phyloP scores from a whole-genome alignment of 371 early-diverging fungal species.

The Coemansia sp. region DNA sequence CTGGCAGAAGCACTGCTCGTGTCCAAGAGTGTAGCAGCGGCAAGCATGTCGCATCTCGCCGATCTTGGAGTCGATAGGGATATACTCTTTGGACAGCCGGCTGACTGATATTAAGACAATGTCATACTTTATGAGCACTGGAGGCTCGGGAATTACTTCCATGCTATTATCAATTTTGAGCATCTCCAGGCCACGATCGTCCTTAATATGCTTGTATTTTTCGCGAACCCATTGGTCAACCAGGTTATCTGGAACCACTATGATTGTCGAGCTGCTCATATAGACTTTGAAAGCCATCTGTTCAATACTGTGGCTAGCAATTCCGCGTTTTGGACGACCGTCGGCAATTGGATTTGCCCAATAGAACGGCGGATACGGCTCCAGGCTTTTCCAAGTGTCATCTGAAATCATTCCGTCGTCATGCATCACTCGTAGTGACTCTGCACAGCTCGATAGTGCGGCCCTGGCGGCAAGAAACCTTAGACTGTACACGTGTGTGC shows the following conservation, averaged over 20 bases:
- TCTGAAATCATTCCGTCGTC: constrained; percentile 46
- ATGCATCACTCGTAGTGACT: constrained; percentile 51
- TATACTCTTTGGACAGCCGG: constrained; percentile 63
- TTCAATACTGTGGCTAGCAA: constrained; percentile 23
- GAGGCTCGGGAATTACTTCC: constrained; percentile 55
- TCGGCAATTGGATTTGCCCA: constrained; percentile 45
- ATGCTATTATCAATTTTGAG: constrained; percentile 53
- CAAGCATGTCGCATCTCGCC: constrained; percentile 46
- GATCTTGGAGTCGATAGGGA: constrained; percentile 56
- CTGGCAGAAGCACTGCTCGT: constrained; percentile 18
- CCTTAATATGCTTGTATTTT: constrained; percentile 66
- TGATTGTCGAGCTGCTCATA: constrained; percentile 62
- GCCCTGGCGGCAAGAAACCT: constrained; percentile 51
- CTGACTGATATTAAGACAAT: constrained; percentile 65
- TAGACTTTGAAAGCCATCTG: constrained; percentile 53
- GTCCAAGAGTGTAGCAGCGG: constrained; percentile 28
- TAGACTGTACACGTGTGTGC: constrained; percentile 41
- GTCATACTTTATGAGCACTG: constrained; percentile 57
- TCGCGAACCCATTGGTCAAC: constrained; percentile 73
- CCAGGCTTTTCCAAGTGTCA: constrained; percentile 41
- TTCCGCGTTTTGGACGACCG: constrained; percentile 23
- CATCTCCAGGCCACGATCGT: constrained; percentile 53
- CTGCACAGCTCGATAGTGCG: constrained; percentile 49
- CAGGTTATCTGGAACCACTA: constrained; percentile 76
- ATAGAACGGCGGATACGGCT: constrained; percentile 56